phyloP scores from a whole-genome alignment of 1,284 basidiomycete species.

The Taiwanofungus camphoratus region DNA sequence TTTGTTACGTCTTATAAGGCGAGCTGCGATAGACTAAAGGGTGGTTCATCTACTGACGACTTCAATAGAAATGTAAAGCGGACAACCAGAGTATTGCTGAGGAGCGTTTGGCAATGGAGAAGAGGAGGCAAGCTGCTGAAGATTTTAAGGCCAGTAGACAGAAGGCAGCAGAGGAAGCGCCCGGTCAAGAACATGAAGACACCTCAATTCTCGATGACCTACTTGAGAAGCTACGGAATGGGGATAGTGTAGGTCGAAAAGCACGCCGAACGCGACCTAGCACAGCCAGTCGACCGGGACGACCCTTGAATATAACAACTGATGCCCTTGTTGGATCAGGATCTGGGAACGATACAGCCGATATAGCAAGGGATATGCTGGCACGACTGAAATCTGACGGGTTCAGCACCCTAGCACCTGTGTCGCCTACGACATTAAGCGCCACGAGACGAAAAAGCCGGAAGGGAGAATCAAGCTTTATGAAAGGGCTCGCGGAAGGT shows the following conservation, averaged over 20 bases:
- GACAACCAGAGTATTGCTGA: conserved; percentile 72
- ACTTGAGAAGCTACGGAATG: conserved; percentile 67
- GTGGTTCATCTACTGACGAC: conserved; percentile 18
- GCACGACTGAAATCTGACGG: conserved; percentile 60
- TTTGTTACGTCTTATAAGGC: conserved; percentile 91
- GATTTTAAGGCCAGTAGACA: conserved; percentile 53
- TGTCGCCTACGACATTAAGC: conserved; percentile 20
- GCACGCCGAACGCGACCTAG: conserved; percentile 45
- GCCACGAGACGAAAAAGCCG: conserved; percentile 17
- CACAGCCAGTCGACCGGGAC: conserved; percentile 28
- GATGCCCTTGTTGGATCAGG: conserved; percentile 25
- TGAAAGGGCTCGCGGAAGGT: conserved; percentile 11
- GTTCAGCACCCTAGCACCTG: conserved; percentile 21
- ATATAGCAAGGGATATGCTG: conserved; percentile 68
- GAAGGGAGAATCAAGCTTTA: conserved; percentile 17
- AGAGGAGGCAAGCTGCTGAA: conserved; percentile 59
- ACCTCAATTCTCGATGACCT: conserved; percentile 65
- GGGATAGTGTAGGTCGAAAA: conserved; percentile 57
- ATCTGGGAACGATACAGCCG: conserved; percentile 43
- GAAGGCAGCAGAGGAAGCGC: conserved; percentile 41
- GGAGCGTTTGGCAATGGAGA: conserved; percentile 57
- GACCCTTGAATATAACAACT: conserved; percentile 37
- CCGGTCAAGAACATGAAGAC: conserved; percentile 49
- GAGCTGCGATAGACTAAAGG: not conserved
- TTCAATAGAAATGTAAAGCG: conserved; percentile 73